phyloP scores from a whole-genome alignment of 257 asterid genomes.

The Cynanchum wilfordii region DNA sequence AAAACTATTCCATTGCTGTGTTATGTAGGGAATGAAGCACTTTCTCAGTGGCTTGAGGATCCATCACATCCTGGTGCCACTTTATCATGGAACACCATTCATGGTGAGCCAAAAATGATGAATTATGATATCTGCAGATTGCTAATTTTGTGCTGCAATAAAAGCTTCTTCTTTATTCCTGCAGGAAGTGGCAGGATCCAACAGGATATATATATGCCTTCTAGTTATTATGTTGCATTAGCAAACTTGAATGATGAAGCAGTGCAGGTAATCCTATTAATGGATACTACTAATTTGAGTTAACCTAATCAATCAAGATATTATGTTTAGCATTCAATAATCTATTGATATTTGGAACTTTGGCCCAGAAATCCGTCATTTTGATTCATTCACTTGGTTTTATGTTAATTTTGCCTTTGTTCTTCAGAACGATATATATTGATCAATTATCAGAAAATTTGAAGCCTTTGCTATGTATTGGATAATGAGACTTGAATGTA shows the following conservation, averaged over 20 bases:
- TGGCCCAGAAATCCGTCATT: background rate
- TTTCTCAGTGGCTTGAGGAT: slow-evolving; percentile 67
- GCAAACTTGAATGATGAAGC: slow-evolving; percentile 58
- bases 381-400: background rate
- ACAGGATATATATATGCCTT: slow-evolving; percentile 42
- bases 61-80: slow-evolving; percentile 54
- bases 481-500: background rate
- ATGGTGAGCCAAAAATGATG: slow-evolving; percentile 45
- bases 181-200: slow-evolving; percentile 65
- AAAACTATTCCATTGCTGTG: background rate
- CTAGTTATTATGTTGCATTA: slow-evolving; percentile 58
- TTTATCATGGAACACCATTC: slow-evolving; percentile 57
- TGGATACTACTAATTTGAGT: background rate
- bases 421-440: background rate
- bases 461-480: background rate
- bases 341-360: background rate
- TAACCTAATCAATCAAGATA: background rate
- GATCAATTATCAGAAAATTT: background rate
- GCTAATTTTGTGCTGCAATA: slow-evolving; percentile 18
- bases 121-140: background rate
- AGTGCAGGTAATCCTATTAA: slow-evolving; percentile 43
- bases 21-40: slow-evolving; percentile 49
- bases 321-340: background rate
- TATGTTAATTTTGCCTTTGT: too few relatives aligned
- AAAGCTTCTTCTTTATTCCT: slow-evolving; percentile 7